Evolutionary conservation across 495 filamentous ascomycete species (phyloP).

Genomic region (Xylaria intraflava): DNA sequence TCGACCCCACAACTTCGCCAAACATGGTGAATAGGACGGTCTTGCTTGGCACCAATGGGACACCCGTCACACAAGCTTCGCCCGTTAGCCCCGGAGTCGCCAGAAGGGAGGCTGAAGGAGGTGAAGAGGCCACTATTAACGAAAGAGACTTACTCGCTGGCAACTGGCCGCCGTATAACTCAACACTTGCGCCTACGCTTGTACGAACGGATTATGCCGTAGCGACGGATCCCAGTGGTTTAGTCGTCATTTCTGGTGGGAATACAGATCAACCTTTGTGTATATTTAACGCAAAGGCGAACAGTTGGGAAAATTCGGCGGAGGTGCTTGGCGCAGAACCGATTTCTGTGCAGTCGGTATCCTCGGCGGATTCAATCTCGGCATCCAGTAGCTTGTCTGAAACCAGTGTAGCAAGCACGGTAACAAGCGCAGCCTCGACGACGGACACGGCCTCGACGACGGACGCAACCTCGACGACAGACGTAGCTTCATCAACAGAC

Average conservation of each 20-base stretch:
- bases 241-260: constrained; percentile 76
- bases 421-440: constrained; percentile 10
- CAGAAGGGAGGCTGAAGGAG: neutral
- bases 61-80: constrained; percentile 36
- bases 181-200: constrained; percentile 56
- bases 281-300: constrained; percentile 74
- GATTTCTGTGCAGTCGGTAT: constrained; percentile 27
- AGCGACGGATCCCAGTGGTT: constrained; percentile 44
- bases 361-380: constrained; percentile 34
- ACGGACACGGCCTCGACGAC: neutral
- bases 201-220: constrained; percentile 44
- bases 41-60: constrained; percentile 41
- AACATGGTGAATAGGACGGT: constrained; percentile 65
- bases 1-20: constrained; percentile 70
- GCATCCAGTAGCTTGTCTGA: constrained; percentile 13
- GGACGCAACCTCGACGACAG: neutral
- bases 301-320: constrained; percentile 75
- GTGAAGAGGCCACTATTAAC: constrained; percentile 5
- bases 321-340: constrained; percentile 50
- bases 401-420: constrained; percentile 9
- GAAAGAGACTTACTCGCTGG: constrained; percentile 40
- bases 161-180: constrained; percentile 77
- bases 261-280: constrained; percentile 56
- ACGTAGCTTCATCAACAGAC: neutral
- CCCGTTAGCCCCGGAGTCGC: constrained; percentile 21